phyloP scores from a whole-genome alignment of 140 eudicot species.

The Ambrosia hybrid region DNA sequence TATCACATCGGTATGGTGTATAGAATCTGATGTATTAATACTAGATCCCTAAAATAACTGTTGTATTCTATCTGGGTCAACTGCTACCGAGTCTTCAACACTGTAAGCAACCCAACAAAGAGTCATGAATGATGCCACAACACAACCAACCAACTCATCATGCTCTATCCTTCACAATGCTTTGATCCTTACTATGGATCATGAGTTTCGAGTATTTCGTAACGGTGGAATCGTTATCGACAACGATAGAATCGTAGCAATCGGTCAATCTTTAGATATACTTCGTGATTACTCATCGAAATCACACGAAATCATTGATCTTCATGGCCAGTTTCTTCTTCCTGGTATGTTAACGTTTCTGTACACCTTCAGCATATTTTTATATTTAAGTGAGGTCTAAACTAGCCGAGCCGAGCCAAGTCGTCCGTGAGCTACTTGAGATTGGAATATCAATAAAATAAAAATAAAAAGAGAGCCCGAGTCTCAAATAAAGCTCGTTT shows the following conservation, averaged over 20 bases:
- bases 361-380: not conserved
- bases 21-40: too few species aligned
- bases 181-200: constrained; percentile 70
- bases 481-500: too few species aligned
- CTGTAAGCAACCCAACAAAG: not conserved
- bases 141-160: constrained; percentile 21
- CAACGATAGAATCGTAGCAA: constrained; percentile 51
- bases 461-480: too few species aligned
- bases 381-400: too few species aligned
- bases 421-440: too few species aligned
- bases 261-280: constrained; percentile 67
- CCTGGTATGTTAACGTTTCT: constrained; percentile 45
- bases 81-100: too few species aligned
- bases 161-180: constrained; percentile 56
- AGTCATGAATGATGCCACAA: constrained; percentile 15
- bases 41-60: too few species aligned
- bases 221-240: constrained; percentile 67
- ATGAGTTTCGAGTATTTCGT: constrained; percentile 48
- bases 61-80: too few species aligned
- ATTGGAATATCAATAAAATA: too few species aligned
- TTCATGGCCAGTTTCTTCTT: constrained; percentile 61
- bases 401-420: too few species aligned
- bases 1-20: too few species aligned
- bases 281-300: constrained; percentile 39
- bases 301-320: constrained; percentile 52